Evolutionary conservation across 176 grass and related monocot genomes (phyloP), one percentile per base, ranked within the genome.

Genomic region (Melocanna baccifera): DNA sequence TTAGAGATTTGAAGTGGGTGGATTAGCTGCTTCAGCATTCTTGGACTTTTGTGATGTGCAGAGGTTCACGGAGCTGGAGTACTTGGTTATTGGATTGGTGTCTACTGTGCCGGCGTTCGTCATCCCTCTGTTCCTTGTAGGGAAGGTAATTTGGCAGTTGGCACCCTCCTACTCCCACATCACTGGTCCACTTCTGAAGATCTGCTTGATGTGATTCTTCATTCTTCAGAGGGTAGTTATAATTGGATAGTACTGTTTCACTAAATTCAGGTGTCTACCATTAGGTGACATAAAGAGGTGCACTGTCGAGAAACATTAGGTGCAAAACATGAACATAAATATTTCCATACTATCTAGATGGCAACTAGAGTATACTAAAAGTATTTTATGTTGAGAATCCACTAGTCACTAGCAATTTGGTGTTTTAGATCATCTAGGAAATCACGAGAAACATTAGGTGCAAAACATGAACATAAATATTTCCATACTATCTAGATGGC

Each of bases 31-130:
- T 48, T 52, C 32, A 53, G n/a, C 59, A 9, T 76, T 81, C 25
- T 79, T 84, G 29, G 10, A 20, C 41, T 63, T 22, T 53, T 88
- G 26, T 7, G 71, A 67, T 46, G 69, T 83, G 80, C 73, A 98
- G 96, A 95, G 78, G 69, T 98, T 98, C 73, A 92, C 87, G 51
- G 93, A 98, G 87, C 70, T 98, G 89, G 91, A 95, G 83, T 98
- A 98, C 87, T 74, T 98, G 25, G 71, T 95, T 83, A 42, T 98
- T 64, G 92, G 89, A 55, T 81, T 98, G 78, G 87, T 98, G 43
- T 98, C 96, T 30, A 90, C 93, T 1, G 76, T 91, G 40, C 96
- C 96, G 25, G 87, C 96, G 51, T 79, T 93, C 73, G 12, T 98
- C 43, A 87, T 98, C 67, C 96, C 96, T 13, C 77, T 98, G 20